These are phyloP conservation scores for Suillus subluteus DNA, from an alignment of 768 basidiomycete genomes.

Conservation along the genomic window DNA sequence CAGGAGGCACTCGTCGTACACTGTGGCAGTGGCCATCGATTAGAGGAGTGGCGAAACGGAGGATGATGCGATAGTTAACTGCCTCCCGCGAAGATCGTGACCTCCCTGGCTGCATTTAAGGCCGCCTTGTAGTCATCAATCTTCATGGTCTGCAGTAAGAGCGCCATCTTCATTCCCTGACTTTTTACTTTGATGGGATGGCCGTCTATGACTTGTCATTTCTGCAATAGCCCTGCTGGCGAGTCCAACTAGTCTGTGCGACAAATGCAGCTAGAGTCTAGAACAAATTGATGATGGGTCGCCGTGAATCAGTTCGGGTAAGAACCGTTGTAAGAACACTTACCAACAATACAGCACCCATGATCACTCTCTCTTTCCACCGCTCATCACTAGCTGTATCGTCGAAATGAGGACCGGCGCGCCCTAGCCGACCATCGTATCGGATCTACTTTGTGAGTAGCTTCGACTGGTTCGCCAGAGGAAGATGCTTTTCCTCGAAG, in stretches of 20 bases:
- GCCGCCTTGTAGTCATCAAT: neutral
- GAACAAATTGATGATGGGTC: neutral
- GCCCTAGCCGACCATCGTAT: slow-evolving; percentile 44
- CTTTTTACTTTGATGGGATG: neutral
- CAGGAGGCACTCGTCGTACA: neutral
- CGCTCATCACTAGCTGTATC: slow-evolving; percentile 53
- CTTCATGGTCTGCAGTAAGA: slow-evolving; percentile 3
- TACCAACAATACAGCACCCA: slow-evolving; percentile 59
- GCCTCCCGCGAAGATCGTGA: neutral
- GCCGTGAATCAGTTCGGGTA: neutral
- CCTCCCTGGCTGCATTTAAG: neutral
- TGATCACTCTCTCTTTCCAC: slow-evolving; percentile 67
- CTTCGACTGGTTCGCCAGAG: slow-evolving; percentile 19
- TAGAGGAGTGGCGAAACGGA: neutral
- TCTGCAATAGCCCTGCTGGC: slow-evolving; percentile 34
- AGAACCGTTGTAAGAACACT: slow-evolving; percentile 8
- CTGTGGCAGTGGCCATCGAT: neutral
- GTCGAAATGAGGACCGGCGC: slow-evolving; percentile 50
- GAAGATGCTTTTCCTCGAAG: slow-evolving; percentile 52
- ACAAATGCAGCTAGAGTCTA: slow-evolving; percentile 40
- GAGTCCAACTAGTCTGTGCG: slow-evolving; percentile 35
- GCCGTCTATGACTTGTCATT: neutral
- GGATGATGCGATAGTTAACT: neutral
- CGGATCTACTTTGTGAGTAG: slow-evolving; percentile 36
- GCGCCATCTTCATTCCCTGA: neutral